Evolutionary conservation across 306 rosid genomes (phyloP).

Genomic region (Cucurbita pepo): DNA sequence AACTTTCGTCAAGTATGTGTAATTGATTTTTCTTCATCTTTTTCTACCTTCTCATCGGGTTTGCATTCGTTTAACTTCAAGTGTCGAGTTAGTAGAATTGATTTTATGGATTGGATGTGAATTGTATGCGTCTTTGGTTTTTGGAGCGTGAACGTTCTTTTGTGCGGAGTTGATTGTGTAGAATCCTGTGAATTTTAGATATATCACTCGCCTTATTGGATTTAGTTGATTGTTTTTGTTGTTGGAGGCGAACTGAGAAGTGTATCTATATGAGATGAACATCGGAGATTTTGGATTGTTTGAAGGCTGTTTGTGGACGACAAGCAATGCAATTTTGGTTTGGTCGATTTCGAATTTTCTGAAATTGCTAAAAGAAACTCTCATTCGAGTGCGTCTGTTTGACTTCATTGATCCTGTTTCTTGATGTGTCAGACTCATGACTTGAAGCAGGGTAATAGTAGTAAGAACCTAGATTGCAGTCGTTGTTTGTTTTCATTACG

Average conservation of each 20-base stretch:
- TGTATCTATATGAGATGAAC: not conserved
- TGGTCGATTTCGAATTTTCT: not conserved
- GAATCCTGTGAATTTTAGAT: not conserved
- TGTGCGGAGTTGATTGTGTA: not conserved
- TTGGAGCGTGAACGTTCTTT: not conserved
- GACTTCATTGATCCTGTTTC: not conserved
- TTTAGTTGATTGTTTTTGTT: not conserved
- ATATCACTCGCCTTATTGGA: not conserved
- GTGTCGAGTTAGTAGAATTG: not conserved
- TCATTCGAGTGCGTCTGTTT: not conserved
- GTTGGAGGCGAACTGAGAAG: not conserved
- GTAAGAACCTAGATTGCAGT: not conserved
- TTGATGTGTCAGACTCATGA: not conserved
- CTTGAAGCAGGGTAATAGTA: not conserved
- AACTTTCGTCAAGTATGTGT: constrained; percentile 34
- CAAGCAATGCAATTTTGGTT: not conserved
- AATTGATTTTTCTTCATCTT: not conserved
- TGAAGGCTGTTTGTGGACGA: not conserved
- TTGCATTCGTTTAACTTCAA: not conserved
- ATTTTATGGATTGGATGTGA: not conserved
- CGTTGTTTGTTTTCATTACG: not conserved
- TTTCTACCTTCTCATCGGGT: not conserved
- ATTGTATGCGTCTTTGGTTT: not conserved
- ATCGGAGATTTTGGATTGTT: not conserved
- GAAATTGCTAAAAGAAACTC: not conserved